Percentiles rank a stretch among this genome's conserved stretches.
Evolutionary conservation across 805 yeast species (phyloP).

Genomic region (Saccharomycopsis sp.): DNA sequence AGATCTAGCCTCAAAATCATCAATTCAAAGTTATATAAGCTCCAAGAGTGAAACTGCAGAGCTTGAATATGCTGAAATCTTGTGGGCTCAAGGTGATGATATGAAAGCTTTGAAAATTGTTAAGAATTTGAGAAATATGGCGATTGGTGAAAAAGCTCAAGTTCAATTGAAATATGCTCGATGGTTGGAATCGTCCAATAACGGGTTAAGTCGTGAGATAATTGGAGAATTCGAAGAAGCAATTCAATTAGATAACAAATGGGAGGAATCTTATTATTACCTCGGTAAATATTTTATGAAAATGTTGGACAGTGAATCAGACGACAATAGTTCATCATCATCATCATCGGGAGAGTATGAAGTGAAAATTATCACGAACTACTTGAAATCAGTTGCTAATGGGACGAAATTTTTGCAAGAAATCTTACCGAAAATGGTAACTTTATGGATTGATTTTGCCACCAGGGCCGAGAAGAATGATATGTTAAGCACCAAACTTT

Average conservation of each 20-base stretch:
- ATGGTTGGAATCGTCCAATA: constrained; percentile 85
- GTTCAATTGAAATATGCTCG: constrained; percentile 74
- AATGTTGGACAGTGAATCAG: constrained; percentile 54
- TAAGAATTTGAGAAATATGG: constrained; percentile 33
- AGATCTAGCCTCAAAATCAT: constrained; percentile 64
- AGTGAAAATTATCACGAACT: constrained; percentile 45
- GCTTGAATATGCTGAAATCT: constrained; percentile 69
- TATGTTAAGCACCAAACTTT: constrained; percentile 17
- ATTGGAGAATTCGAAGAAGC: constrained; percentile 62
- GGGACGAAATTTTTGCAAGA: constrained; percentile 70
- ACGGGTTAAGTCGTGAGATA: constrained; percentile 68
- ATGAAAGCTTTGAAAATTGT: constrained; percentile 72
- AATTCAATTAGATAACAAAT: constrained; percentile 42
- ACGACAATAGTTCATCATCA: constrained; percentile 28
- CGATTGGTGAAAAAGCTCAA: constrained; percentile 22
- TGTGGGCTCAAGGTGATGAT: constrained; percentile 88
- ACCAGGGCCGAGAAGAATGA: constrained; percentile 12
- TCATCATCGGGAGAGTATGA: constrained; percentile 43
- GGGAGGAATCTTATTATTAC: constrained; percentile 78
- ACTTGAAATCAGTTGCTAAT: constrained; percentile 49
- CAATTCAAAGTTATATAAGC: constrained; percentile 45
- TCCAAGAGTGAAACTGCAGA: constrained; percentile 38
- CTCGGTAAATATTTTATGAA: constrained; percentile 76
- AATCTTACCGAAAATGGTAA: constrained; percentile 81
- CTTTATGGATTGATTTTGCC: constrained; percentile 79